phyloP scores from a whole-genome alignment of 164 flowering plant genomes.

The Warburgia ugandensis region DNA sequence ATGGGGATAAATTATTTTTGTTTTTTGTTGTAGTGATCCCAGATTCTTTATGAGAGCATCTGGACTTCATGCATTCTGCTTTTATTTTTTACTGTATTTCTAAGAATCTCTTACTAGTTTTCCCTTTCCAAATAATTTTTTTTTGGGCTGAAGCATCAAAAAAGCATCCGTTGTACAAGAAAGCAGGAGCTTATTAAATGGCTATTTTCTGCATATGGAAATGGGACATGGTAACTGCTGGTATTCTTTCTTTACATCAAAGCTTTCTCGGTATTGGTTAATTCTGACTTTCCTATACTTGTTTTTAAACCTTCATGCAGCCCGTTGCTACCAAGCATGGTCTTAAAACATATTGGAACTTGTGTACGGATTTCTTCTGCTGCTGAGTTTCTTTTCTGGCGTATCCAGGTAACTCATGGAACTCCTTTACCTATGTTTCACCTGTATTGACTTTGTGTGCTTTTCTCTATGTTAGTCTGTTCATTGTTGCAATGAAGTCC shows the following conservation, averaged over 20 bases:
- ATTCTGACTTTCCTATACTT: conserved; percentile 8
- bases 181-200: conserved; percentile 48
- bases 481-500: not conserved
- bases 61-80: not conserved
- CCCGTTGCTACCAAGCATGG: conserved; percentile 30
- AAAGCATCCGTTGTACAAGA: conserved; percentile 29
- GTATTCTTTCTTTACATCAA: not conserved
- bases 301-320: conserved; percentile 28
- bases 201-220: conserved; percentile 45
- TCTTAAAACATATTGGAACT: conserved; percentile 40
- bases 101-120: conserved; percentile 4
- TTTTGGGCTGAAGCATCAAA: conserved; percentile 27
- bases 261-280: not conserved
- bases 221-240: conserved; percentile 46
- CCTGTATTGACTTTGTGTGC: not conserved
- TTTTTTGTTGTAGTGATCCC: not conserved
- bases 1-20: too few relatives aligned
- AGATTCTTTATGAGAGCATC: not conserved
- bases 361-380: conserved; percentile 52
- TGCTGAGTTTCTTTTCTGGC: conserved; percentile 81
- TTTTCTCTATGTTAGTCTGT: not conserved
- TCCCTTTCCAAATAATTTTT: not conserved
- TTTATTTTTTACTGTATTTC: conserved; percentile 1
- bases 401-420: conserved; percentile 53
- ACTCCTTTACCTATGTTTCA: not conserved